Percentiles rank a stretch among this genome's conserved stretches.
These are phyloP conservation scores for Rhodomyrtus psidioides DNA, from an alignment of 441 rosid species.

Conservation along the genomic window DNA sequence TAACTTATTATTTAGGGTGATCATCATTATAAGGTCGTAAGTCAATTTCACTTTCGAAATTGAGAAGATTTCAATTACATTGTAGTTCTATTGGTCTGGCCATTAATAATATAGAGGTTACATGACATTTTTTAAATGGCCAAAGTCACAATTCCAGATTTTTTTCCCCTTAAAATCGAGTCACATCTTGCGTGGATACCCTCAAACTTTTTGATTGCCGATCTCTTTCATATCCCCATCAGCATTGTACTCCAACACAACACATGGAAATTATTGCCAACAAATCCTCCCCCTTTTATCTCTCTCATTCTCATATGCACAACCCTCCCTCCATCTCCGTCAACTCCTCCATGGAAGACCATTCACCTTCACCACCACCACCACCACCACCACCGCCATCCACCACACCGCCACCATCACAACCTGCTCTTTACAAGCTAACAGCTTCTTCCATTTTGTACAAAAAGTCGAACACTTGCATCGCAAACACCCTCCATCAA, in stretches of 20 bases:
- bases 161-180: too few species aligned
- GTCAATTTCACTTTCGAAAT: not conserved
- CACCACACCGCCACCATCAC: not conserved
- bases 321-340: not conserved
- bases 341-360: slow-evolving; percentile 33
- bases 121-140: not conserved
- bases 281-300: slow-evolving; percentile 1
- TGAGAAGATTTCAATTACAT: not conserved
- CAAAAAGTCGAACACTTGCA: slow-evolving; percentile 25
- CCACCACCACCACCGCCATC: slow-evolving; percentile 8
- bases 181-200: not conserved
- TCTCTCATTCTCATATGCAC: not conserved
- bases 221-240: not conserved
- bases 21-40: not conserved
- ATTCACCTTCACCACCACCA: slow-evolving; percentile 16
- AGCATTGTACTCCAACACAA: not conserved
- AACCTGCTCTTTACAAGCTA: slow-evolving; percentile 30
- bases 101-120: not conserved
- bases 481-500: slow-evolving; percentile 5
- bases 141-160: not conserved
- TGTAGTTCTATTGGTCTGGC: not conserved
- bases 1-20: not conserved
- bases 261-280: slow-evolving; percentile 10
- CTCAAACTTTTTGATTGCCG: not conserved
- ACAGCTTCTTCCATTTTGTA: slow-evolving; percentile 65